Evolutionary conservation across 257 asterid genomes (phyloP).

Genomic region (Solanum ahanhuiri): DNA sequence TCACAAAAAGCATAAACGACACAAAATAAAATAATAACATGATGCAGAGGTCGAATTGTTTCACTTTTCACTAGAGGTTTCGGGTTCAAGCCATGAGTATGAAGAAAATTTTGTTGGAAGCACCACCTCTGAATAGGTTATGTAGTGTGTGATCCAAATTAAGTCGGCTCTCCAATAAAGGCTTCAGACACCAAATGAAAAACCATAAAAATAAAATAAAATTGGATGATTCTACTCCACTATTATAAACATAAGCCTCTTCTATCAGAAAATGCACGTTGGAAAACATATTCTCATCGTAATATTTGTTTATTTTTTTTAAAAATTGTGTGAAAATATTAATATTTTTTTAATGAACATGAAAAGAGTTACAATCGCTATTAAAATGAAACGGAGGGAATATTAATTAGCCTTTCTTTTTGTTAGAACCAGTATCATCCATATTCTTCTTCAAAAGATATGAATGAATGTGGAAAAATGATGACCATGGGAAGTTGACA

Average conservation of each 20-base stretch:
- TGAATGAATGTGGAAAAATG: neutral
- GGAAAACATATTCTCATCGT: neutral
- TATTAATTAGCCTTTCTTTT: neutral
- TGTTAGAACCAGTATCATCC: neutral
- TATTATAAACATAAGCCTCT: neutral
- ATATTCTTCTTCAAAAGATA: neutral
- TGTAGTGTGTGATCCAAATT: neutral
- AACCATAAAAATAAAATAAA: neutral
- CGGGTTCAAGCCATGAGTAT: accelerated
- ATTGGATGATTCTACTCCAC: neutral
- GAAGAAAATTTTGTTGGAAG: neutral
- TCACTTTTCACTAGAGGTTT: accelerated
- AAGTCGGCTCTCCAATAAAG: neutral
- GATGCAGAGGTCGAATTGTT: too few relatives aligned
- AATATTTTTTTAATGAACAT: neutral
- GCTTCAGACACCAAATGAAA: too few relatives aligned
- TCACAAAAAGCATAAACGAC: neutral
- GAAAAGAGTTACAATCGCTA: neutral
- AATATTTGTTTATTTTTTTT: neutral
- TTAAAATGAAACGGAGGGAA: neutral
- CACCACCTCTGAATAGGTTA: too few relatives aligned
- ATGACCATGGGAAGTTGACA: conserved; percentile 1
- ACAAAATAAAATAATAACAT: neutral
- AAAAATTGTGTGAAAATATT: neutral
- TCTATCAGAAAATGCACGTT: too few relatives aligned